Base-by-base conservation (phyloP, 805 yeast genomes). In the Teunomyces tritomae region DNA sequence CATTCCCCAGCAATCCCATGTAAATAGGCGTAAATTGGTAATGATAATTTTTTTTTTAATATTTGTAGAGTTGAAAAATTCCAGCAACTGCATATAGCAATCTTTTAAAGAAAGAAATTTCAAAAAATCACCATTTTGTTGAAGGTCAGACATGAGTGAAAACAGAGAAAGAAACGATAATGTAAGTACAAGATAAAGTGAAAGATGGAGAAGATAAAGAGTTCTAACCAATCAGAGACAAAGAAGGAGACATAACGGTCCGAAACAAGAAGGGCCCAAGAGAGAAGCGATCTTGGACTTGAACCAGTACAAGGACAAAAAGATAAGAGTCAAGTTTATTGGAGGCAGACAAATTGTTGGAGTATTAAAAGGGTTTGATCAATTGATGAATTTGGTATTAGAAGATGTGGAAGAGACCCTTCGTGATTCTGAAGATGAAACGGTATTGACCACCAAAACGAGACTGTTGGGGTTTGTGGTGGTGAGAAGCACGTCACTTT, bases 291-390 rank as follows among this genome's bases (percentile, higher is more conserved):
- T 91, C 50, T 73, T 89, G 47, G 90, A 91, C 64, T 73, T 94
- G 50, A 80, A 84, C 52, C 85, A 82, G 60, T 88, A 87, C 63
- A 80, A 81, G 57, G 95, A 89, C 62, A 76, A 85, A 56, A 66
- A 76, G 55, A 82, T 92, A 35, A 78, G 84, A 57, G 92, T 91
- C 46, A 84, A 87, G 57, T 82, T 94, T 62, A 78, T 84, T 55
- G 96, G 96, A 9, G 97, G 96, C 5, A 81, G 97, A 61, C 83
- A 84, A 56, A 82, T 87, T n/a, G 74, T 75, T 13, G 99, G 99
- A 30, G 70, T 73, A 0, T 77, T 92, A 57, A 89, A 87, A 57
- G 97, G 98, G 5, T 85, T 76, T 60, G 95, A 87, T 62, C 90
- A 84, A 62, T 74, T 86, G 60, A 83, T 86, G 89, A 87, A 87